These are phyloP conservation scores for Sporothrix mexicana DNA, from an alignment of 2,329 filamentous ascomycete species.

Conservation along the genomic window DNA sequence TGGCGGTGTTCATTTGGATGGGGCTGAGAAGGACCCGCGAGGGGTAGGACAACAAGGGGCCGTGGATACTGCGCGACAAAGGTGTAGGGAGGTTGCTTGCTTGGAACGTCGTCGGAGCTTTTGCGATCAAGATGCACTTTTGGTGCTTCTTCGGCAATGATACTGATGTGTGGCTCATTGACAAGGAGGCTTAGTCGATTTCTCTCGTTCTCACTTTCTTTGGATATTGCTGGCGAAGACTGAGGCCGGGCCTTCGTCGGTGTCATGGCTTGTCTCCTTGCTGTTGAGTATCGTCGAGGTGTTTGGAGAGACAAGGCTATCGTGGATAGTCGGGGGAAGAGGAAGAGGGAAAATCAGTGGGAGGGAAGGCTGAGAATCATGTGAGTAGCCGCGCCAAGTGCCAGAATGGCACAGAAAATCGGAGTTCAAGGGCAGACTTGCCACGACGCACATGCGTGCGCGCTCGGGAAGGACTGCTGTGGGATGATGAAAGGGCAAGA, in stretches of 20 bases:
- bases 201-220: too few relatives aligned
- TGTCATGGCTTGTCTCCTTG: conserved; percentile 8
- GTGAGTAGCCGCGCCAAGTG: not conserved
- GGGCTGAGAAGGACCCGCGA: too few relatives aligned
- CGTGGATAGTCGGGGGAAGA: not conserved
- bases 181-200: not conserved
- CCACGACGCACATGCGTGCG: not conserved
- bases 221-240: not conserved
- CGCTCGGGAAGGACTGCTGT: not conserved
- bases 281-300: not conserved
- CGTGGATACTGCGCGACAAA: not conserved
- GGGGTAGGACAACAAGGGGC: not conserved
- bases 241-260: not conserved
- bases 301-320: not conserved
- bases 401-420: too few relatives aligned
- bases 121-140: not conserved
- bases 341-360: not conserved
- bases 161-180: not conserved
- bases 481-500: not conserved
- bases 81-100: too few relatives aligned
- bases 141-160: not conserved
- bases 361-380: conserved; percentile 2
- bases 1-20: not conserved
- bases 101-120: not conserved
- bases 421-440: not conserved